Evolutionary conservation across 2,329 filamentous ascomycete species (phyloP).

Genomic region (Fusarium austroafricanum): DNA sequence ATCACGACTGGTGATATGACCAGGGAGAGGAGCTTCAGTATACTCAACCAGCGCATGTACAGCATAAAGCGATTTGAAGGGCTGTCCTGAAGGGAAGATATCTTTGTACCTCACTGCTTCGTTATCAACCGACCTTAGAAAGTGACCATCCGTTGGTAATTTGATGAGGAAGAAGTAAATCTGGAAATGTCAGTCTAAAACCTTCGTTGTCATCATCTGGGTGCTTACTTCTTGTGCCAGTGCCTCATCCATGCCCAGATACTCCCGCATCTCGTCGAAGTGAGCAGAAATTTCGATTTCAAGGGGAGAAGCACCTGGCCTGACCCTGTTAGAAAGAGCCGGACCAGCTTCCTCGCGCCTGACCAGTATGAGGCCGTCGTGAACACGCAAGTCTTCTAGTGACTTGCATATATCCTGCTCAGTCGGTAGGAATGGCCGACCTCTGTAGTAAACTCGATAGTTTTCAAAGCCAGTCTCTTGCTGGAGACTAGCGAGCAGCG

Average conservation of each 20-base stretch:
- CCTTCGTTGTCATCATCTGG: neutral
- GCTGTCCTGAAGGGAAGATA: slow-evolving; percentile 75
- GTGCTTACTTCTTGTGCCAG: slow-evolving; percentile 72
- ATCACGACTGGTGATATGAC: slow-evolving; percentile 14
- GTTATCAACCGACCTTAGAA: slow-evolving; percentile 69
- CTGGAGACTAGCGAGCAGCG: slow-evolving; percentile 74
- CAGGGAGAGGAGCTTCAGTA: slow-evolving; percentile 59
- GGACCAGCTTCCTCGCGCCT: slow-evolving; percentile 65
- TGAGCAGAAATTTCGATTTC: slow-evolving; percentile 84
- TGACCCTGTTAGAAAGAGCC: slow-evolving; percentile 57
- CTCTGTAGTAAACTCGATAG: slow-evolving; percentile 78
- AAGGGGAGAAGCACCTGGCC: slow-evolving; percentile 68
- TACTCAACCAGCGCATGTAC: slow-evolving; percentile 74
- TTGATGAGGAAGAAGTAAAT: slow-evolving; percentile 77
- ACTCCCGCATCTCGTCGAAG: slow-evolving; percentile 85
- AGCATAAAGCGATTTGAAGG: slow-evolving; percentile 80
- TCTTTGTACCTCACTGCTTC: slow-evolving; percentile 64
- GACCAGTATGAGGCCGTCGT: slow-evolving; percentile 73
- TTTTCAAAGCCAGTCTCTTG: slow-evolving; percentile 80
- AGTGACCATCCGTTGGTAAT: slow-evolving; percentile 74
- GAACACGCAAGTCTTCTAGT: slow-evolving; percentile 74
- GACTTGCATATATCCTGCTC: slow-evolving; percentile 70
- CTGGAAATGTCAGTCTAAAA: slow-evolving; percentile 51
- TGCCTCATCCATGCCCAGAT: slow-evolving; percentile 78
- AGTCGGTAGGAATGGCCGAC: slow-evolving; percentile 71